Base-by-base conservation (phyloP, 2,329 filamentous ascomycete species). In the Canariomyces notabilis region DNA sequence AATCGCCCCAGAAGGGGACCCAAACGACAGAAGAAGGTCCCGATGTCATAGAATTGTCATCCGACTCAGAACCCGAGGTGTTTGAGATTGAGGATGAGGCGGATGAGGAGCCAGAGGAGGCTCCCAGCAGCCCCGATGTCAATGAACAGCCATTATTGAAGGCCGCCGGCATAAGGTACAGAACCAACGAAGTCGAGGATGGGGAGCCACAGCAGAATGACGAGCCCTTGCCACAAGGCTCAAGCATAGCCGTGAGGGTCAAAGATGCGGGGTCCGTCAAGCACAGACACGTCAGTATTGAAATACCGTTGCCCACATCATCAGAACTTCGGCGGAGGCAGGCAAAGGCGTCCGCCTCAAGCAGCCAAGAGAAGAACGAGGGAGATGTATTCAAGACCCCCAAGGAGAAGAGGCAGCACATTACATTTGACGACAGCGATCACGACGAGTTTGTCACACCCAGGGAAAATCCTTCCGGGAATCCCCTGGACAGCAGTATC, bases 361-460 rank as follows among this genome's bases (percentile, higher is more conserved):
- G 46, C 37, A 44, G 46, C 37, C 43, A 55, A 44, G 42, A 54
- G 14, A 44, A 49, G 37, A 50, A 54, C 20, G 53, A 49, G 7
- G 44, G 52, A 12, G 50, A 55, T 8, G 37, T 53, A 5, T 57
- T 55, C 48, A 57, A 59, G 50, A 60, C 60, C 29, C 54, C 61
- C 3, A 49, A 40, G 34, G 44, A 52, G 44, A 53, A 50, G 31
- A 59, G 26, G 26, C 26, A 52, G 44, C 61, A 59, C 52, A 59
- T 63, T 43, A 59, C 55, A 6, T 64, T 64, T 42, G 57, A 62
- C 41, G 59, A 61, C 32, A 59, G 58, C 21, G 55, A 59, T 6
- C 46, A 59, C 26, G 58, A 61, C 14, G 59, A 61, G 48, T 63
- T 61, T 49, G 58, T 59, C 45, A 64, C 62, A 3, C 61, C 61